phyloP scores from a whole-genome alignment of 805 yeast genomes.

The Candida bentonensis region DNA sequence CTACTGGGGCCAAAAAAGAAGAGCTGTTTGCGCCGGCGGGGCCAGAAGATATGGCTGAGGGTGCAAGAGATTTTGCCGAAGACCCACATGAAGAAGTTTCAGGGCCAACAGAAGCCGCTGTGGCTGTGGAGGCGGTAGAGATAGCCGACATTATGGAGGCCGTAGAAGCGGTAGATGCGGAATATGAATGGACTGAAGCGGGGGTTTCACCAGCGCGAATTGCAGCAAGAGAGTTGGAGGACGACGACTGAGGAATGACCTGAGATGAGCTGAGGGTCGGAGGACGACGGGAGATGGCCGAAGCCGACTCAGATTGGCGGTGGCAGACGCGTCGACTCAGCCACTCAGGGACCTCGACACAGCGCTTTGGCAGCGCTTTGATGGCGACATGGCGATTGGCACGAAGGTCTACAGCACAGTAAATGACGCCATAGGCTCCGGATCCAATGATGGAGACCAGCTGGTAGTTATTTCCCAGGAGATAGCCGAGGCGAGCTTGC shows the following conservation, averaged over 20 bases:
- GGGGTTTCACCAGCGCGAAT: neutral
- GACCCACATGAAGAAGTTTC: neutral
- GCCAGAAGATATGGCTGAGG: neutral
- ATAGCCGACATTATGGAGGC: neutral
- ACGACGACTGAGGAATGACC: slow-evolving; percentile 7
- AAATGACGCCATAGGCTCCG: slow-evolving; percentile 78
- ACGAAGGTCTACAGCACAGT: slow-evolving; percentile 43
- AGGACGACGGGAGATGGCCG: slow-evolving; percentile 8
- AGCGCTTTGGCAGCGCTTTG: slow-evolving; percentile 47
- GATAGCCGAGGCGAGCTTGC: neutral
- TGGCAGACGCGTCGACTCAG: slow-evolving; percentile 15
- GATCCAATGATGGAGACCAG: slow-evolving; percentile 41
- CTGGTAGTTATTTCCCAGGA: neutral
- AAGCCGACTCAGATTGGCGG: slow-evolving; percentile 13
- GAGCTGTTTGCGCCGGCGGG: too few relatives aligned
- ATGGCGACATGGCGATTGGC: slow-evolving; percentile 49
- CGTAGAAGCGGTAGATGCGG: neutral
- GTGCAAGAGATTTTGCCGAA: neutral
- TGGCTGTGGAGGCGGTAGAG: neutral
- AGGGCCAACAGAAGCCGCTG: neutral
- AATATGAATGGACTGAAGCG: neutral
- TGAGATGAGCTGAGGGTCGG: slow-evolving; percentile 11
- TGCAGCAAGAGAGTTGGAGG: neutral
- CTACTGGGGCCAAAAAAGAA: neutral
- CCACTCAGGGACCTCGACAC: slow-evolving; percentile 16